phyloP scores from a whole-genome alignment of 164 flowering plant species.

The Vitis rupestris region DNA sequence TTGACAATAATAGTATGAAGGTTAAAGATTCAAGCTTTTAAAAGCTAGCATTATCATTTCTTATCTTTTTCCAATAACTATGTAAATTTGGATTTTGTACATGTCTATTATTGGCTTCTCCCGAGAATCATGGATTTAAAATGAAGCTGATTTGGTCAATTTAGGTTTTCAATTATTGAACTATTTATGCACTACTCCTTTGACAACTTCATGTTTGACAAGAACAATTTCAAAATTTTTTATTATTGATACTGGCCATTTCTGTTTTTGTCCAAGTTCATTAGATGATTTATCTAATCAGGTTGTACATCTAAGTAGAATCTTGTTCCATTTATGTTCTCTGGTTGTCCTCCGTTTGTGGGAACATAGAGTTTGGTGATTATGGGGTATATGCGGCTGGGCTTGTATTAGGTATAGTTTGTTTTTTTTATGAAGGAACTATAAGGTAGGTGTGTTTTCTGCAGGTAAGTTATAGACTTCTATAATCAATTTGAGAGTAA shows the following conservation, averaged over 20 bases:
- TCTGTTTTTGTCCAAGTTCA: neutral
- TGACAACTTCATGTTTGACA: neutral
- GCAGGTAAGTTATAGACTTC: conserved; percentile 14
- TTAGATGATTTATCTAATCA: neutral
- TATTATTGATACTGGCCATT: no score
- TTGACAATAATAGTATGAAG: no score
- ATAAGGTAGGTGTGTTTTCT: neutral
- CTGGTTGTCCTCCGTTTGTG: no score
- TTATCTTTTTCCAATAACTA: no score
- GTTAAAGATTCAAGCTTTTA: no score
- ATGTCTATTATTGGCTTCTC: neutral
- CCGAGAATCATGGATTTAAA: neutral
- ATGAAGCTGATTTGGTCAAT: neutral
- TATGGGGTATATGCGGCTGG: neutral
- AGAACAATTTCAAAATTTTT: no score
- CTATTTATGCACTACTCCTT: no score
- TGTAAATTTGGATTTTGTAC: no score
- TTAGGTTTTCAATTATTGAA: neutral
- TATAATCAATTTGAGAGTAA: neutral
- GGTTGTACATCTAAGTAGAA: no score
- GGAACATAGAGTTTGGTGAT: neutral
- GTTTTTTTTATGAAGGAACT: neutral
- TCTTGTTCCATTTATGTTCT: no score
- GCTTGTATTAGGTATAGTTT: neutral
- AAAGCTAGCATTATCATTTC: no score